Conservation (phyloP, 345 rosid genomes). For the Hypericum androsaemum region DNA sequence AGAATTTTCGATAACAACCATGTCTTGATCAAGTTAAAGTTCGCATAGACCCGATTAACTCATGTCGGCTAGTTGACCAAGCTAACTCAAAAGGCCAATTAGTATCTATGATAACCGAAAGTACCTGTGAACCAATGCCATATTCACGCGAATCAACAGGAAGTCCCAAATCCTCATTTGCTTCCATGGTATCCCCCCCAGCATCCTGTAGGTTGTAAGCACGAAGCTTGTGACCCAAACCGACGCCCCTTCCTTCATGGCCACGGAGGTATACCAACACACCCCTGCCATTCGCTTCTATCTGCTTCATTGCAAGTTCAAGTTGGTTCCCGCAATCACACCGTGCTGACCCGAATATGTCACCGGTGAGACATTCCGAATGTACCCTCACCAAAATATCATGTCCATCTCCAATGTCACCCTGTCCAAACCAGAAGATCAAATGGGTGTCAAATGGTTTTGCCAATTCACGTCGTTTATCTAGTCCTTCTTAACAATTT, state of each 20-base stretch:
- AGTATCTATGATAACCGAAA: too few species aligned
- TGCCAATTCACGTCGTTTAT: not conserved
- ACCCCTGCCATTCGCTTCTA: constrained; percentile 5
- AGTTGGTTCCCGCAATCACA: constrained; percentile 10
- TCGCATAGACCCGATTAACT: too few species aligned
- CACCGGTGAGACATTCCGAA: constrained; percentile 7
- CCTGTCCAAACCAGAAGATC: not conserved
- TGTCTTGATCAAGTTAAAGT: too few species aligned
- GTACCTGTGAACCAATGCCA: constrained; percentile 10
- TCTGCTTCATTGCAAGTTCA: constrained; percentile 9
- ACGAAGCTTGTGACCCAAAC: constrained; percentile 9
- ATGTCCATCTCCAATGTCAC: constrained; percentile 3
- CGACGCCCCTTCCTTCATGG: constrained; percentile 8
- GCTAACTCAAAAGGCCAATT: too few species aligned
- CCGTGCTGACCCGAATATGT: constrained; percentile 6
- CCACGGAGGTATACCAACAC: constrained; percentile 8
- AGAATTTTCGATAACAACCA: not conserved
- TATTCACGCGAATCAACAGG: constrained; percentile 9
- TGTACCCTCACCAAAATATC: constrained; percentile 7
- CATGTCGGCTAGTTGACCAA: too few species aligned
- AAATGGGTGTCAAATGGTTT: not conserved
- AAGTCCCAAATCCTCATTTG: constrained; percentile 3
- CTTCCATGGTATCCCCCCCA: constrained; percentile 7
- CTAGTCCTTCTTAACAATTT: too few species aligned
- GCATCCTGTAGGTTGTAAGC: constrained; percentile 9